Evolutionary conservation across 768 basidiomycete genomes (phyloP).

Genomic region (Lepiota venenata): DNA sequence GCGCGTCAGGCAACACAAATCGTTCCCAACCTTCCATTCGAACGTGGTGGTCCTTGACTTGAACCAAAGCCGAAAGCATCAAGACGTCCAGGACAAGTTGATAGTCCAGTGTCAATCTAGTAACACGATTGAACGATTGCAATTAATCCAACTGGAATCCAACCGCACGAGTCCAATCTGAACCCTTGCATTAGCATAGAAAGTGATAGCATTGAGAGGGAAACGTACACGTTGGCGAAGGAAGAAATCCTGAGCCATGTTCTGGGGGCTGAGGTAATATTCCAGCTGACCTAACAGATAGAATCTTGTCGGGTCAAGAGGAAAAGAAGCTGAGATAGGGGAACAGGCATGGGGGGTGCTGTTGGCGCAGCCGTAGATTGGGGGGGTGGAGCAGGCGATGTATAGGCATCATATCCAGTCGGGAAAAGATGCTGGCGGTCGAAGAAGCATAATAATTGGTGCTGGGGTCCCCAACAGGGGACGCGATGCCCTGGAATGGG

Average conservation of each 20-base stretch:
- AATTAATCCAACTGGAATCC: conserved; percentile 78
- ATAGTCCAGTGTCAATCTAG: conserved; percentile 54
- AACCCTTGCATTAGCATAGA: conserved; percentile 4
- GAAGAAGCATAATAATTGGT: conserved; percentile 12
- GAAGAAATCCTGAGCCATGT: conserved; percentile 85
- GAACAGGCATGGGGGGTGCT: conserved; percentile 40
- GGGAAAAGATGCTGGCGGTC: conserved; percentile 13
- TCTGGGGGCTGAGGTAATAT: conserved; percentile 90
- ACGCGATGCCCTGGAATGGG: conserved; percentile 16
- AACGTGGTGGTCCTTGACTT: conserved; percentile 66
- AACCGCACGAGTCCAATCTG: conserved; percentile 89
- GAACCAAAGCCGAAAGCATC: conserved; percentile 59
- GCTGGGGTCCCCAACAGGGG: conserved; percentile 10
- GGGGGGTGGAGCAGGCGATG: conserved; percentile 22
- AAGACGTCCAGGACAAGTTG: conserved; percentile 71
- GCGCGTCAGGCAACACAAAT: conserved; percentile 64
- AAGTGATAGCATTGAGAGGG: not conserved
- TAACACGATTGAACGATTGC: conserved; percentile 88
- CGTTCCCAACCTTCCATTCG: conserved; percentile 66
- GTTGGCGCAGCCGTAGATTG: conserved; percentile 13
- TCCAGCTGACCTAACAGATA: conserved; percentile 82
- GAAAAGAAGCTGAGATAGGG: conserved; percentile 46
- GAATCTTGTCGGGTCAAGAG: conserved; percentile 62
- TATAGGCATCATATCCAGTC: conserved; percentile 11
- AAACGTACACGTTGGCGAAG: conserved; percentile 69